A percentile compares a stretch with the other conserved stretches of the same genome.
Conservation (phyloP, 192 early-diverging fungal species). For the Helicostylum pulchrum region DNA sequence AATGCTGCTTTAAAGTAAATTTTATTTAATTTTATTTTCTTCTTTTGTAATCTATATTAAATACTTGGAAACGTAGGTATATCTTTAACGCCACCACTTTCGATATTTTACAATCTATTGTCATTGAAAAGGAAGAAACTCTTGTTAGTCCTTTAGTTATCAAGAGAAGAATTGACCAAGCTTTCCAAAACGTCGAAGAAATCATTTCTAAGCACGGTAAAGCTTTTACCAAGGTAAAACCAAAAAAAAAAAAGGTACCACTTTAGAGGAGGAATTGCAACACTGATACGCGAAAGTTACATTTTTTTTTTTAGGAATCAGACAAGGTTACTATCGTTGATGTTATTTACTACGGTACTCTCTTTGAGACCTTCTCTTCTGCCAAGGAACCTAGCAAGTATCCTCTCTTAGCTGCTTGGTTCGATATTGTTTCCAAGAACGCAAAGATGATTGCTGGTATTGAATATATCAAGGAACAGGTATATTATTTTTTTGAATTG, state of each 20-base stretch:
- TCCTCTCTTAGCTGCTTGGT: slow-evolving; percentile 19
- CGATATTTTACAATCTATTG: slow-evolving; percentile 8
- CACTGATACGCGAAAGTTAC: not conserved
- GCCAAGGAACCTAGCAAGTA: slow-evolving; percentile 17
- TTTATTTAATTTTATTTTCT: not conserved
- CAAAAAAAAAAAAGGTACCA: not conserved
- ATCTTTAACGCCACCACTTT: slow-evolving; percentile 15
- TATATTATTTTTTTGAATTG: not conserved
- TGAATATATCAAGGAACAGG: slow-evolving; percentile 16
- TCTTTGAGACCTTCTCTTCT: slow-evolving; percentile 21
- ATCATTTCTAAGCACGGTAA: not conserved
- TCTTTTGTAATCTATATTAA: not conserved
- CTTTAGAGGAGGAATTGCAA: not conserved
- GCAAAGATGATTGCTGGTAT: slow-evolving; percentile 3
- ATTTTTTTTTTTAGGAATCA: slow-evolving; percentile 8
- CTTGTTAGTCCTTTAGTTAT: slow-evolving; percentile 12
- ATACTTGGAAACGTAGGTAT: not conserved
- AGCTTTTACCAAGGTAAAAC: slow-evolving; percentile 19
- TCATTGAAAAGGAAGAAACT: slow-evolving; percentile 24
- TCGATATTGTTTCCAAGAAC: slow-evolving; percentile 14
- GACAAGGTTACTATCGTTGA: slow-evolving; percentile 15
- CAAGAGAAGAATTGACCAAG: slow-evolving; percentile 20
- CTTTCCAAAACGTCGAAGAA: slow-evolving; percentile 11
- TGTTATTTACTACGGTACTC: slow-evolving; percentile 23
- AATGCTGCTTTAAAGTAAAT: slow-evolving; percentile 28